A percentile compares a stretch with the other conserved stretches of the same genome.
Evolutionary conservation across 495 filamentous ascomycete genomes (phyloP).

Genomic region (Cetradonia linearis): DNA sequence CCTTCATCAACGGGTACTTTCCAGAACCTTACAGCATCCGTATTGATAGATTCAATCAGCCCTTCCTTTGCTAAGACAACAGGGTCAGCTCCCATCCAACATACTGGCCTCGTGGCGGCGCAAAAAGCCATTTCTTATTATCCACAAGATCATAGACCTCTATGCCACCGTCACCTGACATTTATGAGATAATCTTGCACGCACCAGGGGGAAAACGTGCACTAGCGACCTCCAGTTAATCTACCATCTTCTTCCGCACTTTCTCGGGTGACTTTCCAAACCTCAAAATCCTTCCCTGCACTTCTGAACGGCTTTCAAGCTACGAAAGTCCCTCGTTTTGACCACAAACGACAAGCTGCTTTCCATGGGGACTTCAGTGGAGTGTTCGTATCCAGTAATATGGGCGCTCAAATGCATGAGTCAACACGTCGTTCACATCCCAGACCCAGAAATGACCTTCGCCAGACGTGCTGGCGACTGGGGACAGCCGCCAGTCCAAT

Average conservation of each 20-base stretch:
- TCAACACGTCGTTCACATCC: conserved; percentile 18
- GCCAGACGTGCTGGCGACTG: conserved; percentile 16
- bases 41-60: conserved; percentile 1
- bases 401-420: conserved; percentile 18
- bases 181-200: conserved; percentile 16
- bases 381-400: conserved; percentile 3
- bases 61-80: background rate
- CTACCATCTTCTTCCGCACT: conserved; percentile 6
- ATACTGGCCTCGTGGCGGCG: background rate
- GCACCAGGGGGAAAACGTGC: background rate
- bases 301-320: conserved; percentile 8
- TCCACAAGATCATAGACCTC: conserved; percentile 19
- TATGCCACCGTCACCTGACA: conserved; percentile 10
- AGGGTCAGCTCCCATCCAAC: background rate
- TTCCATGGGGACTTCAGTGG: conserved; percentile 17
- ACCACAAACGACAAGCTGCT: conserved; percentile 7
- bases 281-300: conserved; percentile 16
- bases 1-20: background rate
- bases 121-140: conserved; percentile 6
- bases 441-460: conserved; percentile 12
- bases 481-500: conserved; percentile 26
- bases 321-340: background rate
- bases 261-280: background rate
- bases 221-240: background rate
- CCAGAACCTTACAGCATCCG: conserved; percentile 7